These are phyloP conservation scores for Tetracentron sinense DNA, from an alignment of 164 flowering plant genomes.

Conservation along the genomic window DNA sequence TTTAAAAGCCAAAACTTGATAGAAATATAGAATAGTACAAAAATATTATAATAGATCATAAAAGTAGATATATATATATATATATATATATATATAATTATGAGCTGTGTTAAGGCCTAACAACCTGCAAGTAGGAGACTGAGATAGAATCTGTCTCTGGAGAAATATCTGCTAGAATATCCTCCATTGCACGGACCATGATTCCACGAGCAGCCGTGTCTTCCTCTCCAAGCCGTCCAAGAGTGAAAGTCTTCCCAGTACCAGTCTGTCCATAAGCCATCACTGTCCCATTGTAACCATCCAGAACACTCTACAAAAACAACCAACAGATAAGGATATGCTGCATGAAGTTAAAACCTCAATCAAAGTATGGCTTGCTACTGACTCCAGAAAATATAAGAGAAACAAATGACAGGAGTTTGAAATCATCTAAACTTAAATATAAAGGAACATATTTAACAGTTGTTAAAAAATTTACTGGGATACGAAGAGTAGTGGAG, in stretches of 20 bases:
- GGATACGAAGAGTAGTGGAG: not conserved
- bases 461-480: not conserved
- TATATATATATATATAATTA: too few relatives aligned
- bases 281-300: conserved; percentile 94
- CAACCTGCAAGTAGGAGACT: conserved; percentile 91
- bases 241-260: conserved; percentile 94
- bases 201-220: conserved; percentile 93
- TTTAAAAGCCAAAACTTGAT: not conserved
- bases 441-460: not conserved
- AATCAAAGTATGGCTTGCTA: not conserved
- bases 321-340: conserved; percentile 7
- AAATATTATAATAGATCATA: too few relatives aligned
- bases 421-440: not conserved
- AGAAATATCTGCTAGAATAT: conserved; percentile 67
- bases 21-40: not conserved
- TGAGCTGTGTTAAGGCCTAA: conserved; percentile 6
- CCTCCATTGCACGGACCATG: conserved; percentile 97
- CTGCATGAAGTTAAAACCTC: not conserved
- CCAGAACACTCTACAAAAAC: conserved; percentile 78
- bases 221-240: conserved; percentile 91
- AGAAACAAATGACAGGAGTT: not conserved
- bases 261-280: conserved; percentile 99
- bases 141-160: conserved; percentile 72
- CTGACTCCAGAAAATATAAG: not conserved
- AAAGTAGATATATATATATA: too few relatives aligned